Conservation (phyloP, 1,284 basidiomycete species). For the Butyriboletus appendiculatus region DNA sequence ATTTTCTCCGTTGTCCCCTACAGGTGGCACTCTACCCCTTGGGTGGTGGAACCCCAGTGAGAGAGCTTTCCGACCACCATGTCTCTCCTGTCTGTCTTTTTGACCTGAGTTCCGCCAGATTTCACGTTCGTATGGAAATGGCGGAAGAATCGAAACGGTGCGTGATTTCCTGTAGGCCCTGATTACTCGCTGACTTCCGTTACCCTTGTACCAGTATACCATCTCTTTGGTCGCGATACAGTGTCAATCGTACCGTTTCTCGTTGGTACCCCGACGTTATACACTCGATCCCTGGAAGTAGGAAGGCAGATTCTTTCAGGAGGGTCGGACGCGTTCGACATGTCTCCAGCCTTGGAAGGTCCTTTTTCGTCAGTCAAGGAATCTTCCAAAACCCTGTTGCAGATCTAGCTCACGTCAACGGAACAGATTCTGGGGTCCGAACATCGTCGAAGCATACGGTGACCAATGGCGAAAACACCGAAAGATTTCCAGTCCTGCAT, state of each 20-base stretch:
- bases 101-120: neutral
- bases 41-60: slow-evolving; percentile 1
- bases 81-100: neutral
- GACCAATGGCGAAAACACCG: slow-evolving; percentile 2
- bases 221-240: neutral
- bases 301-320: neutral
- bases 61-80: neutral
- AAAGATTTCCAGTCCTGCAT: neutral
- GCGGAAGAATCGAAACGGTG: slow-evolving; percentile 1
- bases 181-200: neutral
- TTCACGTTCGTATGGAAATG: neutral
- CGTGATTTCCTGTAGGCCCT: neutral
- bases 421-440: slow-evolving; percentile 1
- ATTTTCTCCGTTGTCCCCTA: neutral
- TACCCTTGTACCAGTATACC: neutral
- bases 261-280: neutral
- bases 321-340: neutral
- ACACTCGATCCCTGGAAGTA: neutral
- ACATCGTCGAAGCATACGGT: neutral
- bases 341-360: neutral
- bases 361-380: neutral
- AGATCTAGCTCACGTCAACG: neutral
- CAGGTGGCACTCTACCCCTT: neutral
- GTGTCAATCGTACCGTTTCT: slow-evolving; percentile 1
- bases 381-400: neutral